A percentile compares a stretch with the other conserved stretches of the same genome.
Evolutionary conservation across 106 monocot genomes (phyloP).

Genomic region (Xerophyta viscosa): DNA sequence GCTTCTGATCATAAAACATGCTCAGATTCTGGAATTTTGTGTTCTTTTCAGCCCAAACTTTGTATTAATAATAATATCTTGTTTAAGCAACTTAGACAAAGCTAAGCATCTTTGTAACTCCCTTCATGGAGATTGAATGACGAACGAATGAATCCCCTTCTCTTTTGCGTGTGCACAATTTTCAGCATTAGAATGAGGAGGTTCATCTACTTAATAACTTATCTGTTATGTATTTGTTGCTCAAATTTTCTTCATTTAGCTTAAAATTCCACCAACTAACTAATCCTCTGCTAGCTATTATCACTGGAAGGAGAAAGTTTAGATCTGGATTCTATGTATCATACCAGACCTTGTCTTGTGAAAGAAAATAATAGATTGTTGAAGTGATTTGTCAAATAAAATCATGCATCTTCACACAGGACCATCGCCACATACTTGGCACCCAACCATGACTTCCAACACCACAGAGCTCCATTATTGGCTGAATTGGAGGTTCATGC

Average conservation of each 20-base stretch:
- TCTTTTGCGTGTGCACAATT: too few species aligned
- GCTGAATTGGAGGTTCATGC: conserved; percentile 65
- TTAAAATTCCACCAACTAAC: neutral
- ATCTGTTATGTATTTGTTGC: too few species aligned
- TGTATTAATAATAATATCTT: too few species aligned
- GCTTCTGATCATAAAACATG: too few species aligned
- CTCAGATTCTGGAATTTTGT: too few species aligned
- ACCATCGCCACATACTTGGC: conserved; percentile 35
- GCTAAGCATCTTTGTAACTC: neutral
- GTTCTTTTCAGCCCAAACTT: too few species aligned
- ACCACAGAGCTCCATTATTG: conserved; percentile 42
- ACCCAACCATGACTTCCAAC: conserved; percentile 31
- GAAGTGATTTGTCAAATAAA: neutral
- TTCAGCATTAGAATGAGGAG: too few species aligned
- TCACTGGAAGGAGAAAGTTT: neutral
- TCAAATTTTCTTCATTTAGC: too few species aligned
- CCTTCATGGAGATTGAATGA: neutral
- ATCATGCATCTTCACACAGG: conserved; percentile 42
- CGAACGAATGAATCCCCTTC: too few species aligned
- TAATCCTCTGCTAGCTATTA: neutral
- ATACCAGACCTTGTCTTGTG: too few species aligned
- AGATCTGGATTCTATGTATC: neutral
- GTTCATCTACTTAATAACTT: neutral
- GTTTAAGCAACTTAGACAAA: neutral
- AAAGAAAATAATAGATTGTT: neutral